Evolutionary conservation across 2,329 filamentous ascomycete genomes (phyloP), one percentile per base, ranked within the genome.

Genomic region (Aspergillus fijiensis): DNA sequence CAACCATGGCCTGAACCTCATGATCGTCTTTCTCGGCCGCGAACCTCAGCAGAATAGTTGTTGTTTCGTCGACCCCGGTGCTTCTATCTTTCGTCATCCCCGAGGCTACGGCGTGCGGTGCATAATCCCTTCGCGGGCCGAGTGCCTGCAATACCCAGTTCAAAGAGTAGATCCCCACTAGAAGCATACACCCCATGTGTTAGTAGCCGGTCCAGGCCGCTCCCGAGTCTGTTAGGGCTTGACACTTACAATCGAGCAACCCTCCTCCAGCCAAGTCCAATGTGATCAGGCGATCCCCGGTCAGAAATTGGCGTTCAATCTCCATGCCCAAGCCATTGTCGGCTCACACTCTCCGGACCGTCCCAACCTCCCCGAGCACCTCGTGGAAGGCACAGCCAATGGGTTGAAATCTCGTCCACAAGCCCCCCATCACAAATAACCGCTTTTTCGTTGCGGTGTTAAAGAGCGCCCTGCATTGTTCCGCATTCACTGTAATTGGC

Each of bases 401-500:
- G 1, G 61, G 63, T 4, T 49, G 49, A 31, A 57, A 59, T 0
- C 63, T 53, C 3, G 60, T 59, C 64, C 63, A 66, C 47, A 66
- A 54, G 1, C 52, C 63, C 16, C 65, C 64, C 50, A 60, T 59
- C 6, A 66, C 29, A 35, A 63, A 66, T 2, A 62, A 42, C 2
- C 50, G 48, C 33, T 60, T 62, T 5, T 73, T 69, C 3, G 55
- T 52, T 0, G 76, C 74, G 19, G 71, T 69, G n/a, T 67, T 67
- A 64, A 83, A 81, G 21, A 85, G 73, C 0, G 67, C 62, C 23
- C 68, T 68, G 3, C 81, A 81, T 64, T 85, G 80, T 0, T 58
- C 60, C 2, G 74, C 68, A 65, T 82, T 84, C 31, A 76, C 75
- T 5, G 76, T 77, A 2, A 79, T 76, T 0, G 83, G 81, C 70